These are phyloP conservation scores for Camillea tinctor DNA, from an alignment of 2,329 filamentous ascomycete species.

Conservation along the genomic window DNA sequence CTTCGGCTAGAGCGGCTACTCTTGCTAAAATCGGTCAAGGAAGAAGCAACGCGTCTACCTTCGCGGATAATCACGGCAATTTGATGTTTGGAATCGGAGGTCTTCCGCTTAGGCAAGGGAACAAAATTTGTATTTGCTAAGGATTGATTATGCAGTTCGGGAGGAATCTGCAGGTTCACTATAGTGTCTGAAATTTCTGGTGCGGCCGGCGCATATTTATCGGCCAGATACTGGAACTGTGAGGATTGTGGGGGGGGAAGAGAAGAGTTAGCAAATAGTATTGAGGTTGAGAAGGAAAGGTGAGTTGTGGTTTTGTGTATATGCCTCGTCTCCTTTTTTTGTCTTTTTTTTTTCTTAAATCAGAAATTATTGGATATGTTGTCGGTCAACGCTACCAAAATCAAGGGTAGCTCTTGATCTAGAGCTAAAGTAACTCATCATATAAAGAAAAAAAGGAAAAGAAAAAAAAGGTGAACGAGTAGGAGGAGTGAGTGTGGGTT, in stretches of 20 bases:
- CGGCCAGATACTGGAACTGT: conserved; percentile 63
- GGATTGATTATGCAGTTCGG: conserved; percentile 47
- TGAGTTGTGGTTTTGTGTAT: no score
- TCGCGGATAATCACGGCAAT: conserved; percentile 64
- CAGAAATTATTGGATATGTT: conserved; percentile 45
- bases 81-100: conserved; percentile 51
- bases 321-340: no score
- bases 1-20: conserved; percentile 51
- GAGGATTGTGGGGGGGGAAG: conserved; percentile 3
- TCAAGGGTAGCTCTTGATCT: conserved; percentile 68
- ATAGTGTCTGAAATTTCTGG: conserved; percentile 66
- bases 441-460: conserved; percentile 22
- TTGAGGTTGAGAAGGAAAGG: neutral
- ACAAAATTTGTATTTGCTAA: conserved; percentile 50
- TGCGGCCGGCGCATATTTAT: conserved; percentile 65
- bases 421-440: conserved; percentile 68
- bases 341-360: no score
- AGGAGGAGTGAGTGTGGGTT: conserved; percentile 24
- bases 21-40: conserved; percentile 50
- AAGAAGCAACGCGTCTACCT: conserved; percentile 57
- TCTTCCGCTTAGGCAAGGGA: conserved; percentile 51
- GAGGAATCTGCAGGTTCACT: conserved; percentile 64
- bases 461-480: neutral
- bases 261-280: neutral
- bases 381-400: conserved; percentile 60